Evolutionary conservation across 495 filamentous ascomycete species (phyloP).

Genomic region (Daldinia caldariorum): DNA sequence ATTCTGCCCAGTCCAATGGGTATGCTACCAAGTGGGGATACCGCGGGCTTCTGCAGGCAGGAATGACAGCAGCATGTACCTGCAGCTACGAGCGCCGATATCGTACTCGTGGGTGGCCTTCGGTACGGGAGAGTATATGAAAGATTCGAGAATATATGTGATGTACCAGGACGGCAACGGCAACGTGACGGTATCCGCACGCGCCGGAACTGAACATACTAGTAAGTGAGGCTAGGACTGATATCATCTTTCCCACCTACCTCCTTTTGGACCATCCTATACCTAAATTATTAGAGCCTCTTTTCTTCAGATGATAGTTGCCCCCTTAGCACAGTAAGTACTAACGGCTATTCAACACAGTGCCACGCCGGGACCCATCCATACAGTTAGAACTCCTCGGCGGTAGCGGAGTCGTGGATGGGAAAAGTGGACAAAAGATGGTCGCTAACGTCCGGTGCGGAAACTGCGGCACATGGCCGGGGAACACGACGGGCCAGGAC

Average conservation of each 20-base stretch:
- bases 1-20: conserved; percentile 45
- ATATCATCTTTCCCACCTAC: neutral
- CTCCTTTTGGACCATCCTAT: neutral
- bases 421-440: conserved; percentile 61
- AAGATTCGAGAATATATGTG: conserved; percentile 72
- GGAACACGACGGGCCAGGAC: conserved; percentile 64
- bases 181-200: conserved; percentile 73
- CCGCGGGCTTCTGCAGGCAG: conserved; percentile 53
- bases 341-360: conserved; percentile 43
- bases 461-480: conserved; percentile 63
- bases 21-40: conserved; percentile 60
- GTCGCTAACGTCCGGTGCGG: conserved; percentile 68
- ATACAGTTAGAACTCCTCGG: conserved; percentile 64
- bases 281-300: neutral
- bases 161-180: conserved; percentile 68
- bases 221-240: neutral
- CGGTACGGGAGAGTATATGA: conserved; percentile 71
- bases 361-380: conserved; percentile 63
- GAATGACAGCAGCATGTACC: conserved; percentile 64
- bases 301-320: neutral
- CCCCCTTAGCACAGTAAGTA: neutral
- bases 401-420: conserved; percentile 67
- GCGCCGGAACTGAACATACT: conserved; percentile 58
- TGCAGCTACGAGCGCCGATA: conserved; percentile 71
- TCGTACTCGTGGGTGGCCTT: conserved; percentile 71